phyloP scores from a whole-genome alignment of 2,329 filamentous ascomycete genomes.

The Myriangium duriaei region DNA sequence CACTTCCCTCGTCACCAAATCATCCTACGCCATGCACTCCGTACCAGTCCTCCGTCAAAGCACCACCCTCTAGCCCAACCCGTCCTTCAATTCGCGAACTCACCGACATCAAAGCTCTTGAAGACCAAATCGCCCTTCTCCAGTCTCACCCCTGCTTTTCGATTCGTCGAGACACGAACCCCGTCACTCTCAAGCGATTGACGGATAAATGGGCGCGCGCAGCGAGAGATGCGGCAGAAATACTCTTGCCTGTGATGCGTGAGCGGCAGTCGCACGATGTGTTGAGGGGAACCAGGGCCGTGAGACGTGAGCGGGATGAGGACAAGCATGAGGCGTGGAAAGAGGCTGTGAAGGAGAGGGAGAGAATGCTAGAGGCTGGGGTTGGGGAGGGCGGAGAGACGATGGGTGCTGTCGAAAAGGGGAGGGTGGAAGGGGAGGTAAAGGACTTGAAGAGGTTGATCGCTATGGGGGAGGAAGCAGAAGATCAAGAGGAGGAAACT shows the following conservation, averaged over 20 bases:
- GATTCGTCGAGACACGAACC: no score
- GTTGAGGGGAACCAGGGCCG: conserved; percentile 41
- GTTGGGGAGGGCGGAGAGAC: conserved; percentile 23
- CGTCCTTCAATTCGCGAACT: not conserved
- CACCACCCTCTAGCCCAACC: not conserved
- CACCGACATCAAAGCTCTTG: conserved; percentile 24
- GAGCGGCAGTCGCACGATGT: conserved; percentile 51
- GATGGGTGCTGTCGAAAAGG: conserved; percentile 27
- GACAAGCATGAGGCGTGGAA: conserved; percentile 21
- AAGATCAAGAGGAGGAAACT: conserved; percentile 19
- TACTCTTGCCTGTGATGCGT: conserved; percentile 48
- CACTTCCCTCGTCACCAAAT: not conserved
- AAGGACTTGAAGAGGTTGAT: conserved; percentile 38
- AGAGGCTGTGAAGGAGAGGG: conserved; percentile 24
- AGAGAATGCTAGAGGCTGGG: conserved; percentile 19
- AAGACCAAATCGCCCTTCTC: conserved; percentile 38
- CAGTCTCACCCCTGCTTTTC: conserved; percentile 42
- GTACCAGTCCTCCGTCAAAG: not conserved
- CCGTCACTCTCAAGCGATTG: conserved; percentile 43
- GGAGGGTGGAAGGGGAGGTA: conserved; percentile 35
- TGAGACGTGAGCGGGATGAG: conserved; percentile 21
- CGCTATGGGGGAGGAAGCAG: conserved; percentile 28
- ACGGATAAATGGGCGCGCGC: conserved; percentile 49
- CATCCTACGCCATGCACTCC: conserved; percentile 12
- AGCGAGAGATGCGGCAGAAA: conserved; percentile 52